Percentiles rank a stretch among this genome's conserved stretches.
Conservation (phyloP, 2,329 filamentous ascomycete genomes). For the Trichoderma gracile region DNA sequence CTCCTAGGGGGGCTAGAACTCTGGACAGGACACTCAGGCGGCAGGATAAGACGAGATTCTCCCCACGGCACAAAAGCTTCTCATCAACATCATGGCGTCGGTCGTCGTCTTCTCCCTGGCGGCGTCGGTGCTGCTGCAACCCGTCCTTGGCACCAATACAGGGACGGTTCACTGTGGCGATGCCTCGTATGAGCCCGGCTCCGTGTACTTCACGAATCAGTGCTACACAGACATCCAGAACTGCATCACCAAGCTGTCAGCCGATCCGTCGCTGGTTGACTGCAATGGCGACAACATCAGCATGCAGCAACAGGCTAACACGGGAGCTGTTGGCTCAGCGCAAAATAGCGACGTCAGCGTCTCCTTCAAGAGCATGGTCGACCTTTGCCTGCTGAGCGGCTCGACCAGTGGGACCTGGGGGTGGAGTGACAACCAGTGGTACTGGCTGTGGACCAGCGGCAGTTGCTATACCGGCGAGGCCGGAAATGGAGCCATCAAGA, state of each 20-base stretch:
- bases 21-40: background rate
- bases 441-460: constrained; percentile 10
- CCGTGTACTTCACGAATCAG: background rate
- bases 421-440: constrained; percentile 17
- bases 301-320: constrained; percentile 24
- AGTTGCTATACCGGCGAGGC: background rate
- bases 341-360: constrained; percentile 10
- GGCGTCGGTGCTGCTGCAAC: constrained; percentile 7
- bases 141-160: constrained; percentile 2
- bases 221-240: constrained; percentile 13
- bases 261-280: constrained; percentile 5
- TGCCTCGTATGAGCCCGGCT: background rate
- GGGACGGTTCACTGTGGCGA: background rate
- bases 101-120: constrained; percentile 5
- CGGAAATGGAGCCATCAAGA: constrained; percentile 12
- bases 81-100: background rate
- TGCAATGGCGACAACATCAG: constrained; percentile 12
- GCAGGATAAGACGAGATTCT: background rate
- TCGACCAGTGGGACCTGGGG: constrained; percentile 5
- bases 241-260: constrained; percentile 19
- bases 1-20: background rate
- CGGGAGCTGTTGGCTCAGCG: background rate
- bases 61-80: background rate
- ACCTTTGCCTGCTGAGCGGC: constrained; percentile 17
- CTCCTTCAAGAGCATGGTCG: constrained; percentile 11